These are phyloP conservation scores for Colletotrichum theobromicola DNA, from an alignment of 2,329 filamentous ascomycete genomes.

Conservation along the genomic window DNA sequence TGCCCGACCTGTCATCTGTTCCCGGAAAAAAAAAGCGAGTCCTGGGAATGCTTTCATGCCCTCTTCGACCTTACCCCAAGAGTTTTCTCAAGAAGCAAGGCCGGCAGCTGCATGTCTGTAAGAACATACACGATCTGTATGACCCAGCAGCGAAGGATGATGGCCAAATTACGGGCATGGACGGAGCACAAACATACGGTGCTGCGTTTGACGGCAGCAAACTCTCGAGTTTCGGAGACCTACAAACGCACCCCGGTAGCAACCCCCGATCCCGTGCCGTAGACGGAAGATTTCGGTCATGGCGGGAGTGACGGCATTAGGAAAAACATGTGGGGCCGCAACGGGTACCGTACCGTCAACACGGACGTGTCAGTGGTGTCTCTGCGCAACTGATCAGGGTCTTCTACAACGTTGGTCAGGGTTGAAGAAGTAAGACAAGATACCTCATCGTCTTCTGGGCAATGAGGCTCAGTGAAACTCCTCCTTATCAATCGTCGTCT, in stretches of 20 bases:
- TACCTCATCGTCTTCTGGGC: background rate
- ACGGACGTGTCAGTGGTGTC: background rate
- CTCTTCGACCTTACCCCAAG: background rate
- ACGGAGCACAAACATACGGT: background rate
- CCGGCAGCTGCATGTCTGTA: background rate
- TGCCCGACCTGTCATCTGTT: background rate
- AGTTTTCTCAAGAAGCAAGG: background rate
- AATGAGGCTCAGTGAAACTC: background rate
- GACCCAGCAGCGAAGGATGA: background rate
- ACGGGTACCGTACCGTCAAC: background rate
- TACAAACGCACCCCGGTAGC: background rate
- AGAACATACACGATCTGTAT: background rate
- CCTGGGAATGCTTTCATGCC: background rate
- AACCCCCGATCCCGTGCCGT: background rate
- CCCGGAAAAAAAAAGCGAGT: background rate
- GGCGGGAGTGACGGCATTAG: background rate
- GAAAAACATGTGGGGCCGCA: background rate
- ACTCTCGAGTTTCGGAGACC: background rate
- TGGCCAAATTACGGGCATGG: background rate
- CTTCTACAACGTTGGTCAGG: background rate
- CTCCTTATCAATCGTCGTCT: background rate
- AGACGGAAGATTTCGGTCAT: background rate
- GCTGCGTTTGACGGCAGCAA: background rate
- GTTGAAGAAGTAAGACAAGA: background rate
- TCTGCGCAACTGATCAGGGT: background rate